Evolutionary conservation across 2,329 filamentous ascomycete species (phyloP).

Genomic region (Colletotrichum sp.): DNA sequence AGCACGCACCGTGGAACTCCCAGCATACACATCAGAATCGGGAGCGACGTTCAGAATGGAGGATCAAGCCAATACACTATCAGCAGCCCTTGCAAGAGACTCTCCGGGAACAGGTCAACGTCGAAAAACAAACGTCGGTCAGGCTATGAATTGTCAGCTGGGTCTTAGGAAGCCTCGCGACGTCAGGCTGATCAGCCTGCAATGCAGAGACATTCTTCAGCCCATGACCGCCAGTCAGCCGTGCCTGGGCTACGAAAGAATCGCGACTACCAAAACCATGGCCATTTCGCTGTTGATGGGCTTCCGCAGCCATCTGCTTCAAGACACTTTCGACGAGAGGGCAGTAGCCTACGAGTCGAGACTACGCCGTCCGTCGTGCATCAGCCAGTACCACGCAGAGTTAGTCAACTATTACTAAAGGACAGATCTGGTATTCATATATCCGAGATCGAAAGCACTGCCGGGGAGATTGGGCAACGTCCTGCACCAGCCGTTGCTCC

Average conservation of each 20-base stretch:
- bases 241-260: neutral
- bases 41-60: conserved; percentile 5
- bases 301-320: neutral
- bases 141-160: neutral
- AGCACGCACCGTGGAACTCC: neutral
- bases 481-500: neutral
- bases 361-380: conserved; percentile 3
- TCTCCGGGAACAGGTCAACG: neutral
- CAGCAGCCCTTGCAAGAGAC: neutral
- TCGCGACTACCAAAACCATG: neutral
- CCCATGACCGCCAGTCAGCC: neutral
- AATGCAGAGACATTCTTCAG: neutral
- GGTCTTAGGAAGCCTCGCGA: neutral
- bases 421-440: neutral
- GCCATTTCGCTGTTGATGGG: neutral
- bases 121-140: neutral
- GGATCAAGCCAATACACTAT: neutral
- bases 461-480: neutral
- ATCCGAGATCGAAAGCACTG: neutral
- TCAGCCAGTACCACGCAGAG: conserved; percentile 16
- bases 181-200: neutral
- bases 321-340: neutral
- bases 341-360: neutral
- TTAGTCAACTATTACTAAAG: neutral
- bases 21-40: conserved; percentile 15